Base-by-base conservation (phyloP, 2,329 filamentous ascomycete genomes). In the Ramularia endophylla region DNA sequence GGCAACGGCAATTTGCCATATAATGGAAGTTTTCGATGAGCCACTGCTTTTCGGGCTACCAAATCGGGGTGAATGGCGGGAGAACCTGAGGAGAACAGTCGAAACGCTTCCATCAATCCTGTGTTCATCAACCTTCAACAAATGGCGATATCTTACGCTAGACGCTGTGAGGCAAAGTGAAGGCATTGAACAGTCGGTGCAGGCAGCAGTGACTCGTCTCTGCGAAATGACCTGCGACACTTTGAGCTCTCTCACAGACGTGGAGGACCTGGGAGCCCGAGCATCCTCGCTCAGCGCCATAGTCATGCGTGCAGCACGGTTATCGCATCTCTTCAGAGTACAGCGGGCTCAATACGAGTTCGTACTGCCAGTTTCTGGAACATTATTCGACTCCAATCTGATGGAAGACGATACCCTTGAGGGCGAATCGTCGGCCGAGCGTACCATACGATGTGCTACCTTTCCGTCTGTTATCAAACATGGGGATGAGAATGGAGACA, bases 391-490 rank as follows among this genome's bases (percentile, higher is more conserved):
- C 52, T 44, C 66, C 1, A 65, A 68, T 18, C 74, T 65, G 3
- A 85, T 85, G 81, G 80, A 84, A 52, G 79, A 84, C 52, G 69
- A 82, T 33, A 75, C 78, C 27, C 78, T 77, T 12, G 64, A 60
- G 22, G 75, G 78, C 44, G 78, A 81, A 46, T 74, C 78, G 13
- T 65, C 79, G 16, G 59, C 64, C 12, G 65, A 66, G 32, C 66
- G 77, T 38, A 72, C 78, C 39, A 72, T 85, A 27, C 68, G 66
- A 42, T 84, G 79, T 58, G 74, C 81, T 16, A 76, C 75, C 2
- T 84, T 82, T 41, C 81, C 81, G 1, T 76, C 75, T 5, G 69
- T 85, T 16, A 66, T 79, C 42, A 85, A 85, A 64, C 65, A 69
- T 16, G 80, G 80, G 5, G 78, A 83, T 58, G 80, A 82, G 63